These are phyloP conservation scores for Paspalum vaginatum DNA, from an alignment of 176 grass and related monocot species.

Conservation along the genomic window DNA sequence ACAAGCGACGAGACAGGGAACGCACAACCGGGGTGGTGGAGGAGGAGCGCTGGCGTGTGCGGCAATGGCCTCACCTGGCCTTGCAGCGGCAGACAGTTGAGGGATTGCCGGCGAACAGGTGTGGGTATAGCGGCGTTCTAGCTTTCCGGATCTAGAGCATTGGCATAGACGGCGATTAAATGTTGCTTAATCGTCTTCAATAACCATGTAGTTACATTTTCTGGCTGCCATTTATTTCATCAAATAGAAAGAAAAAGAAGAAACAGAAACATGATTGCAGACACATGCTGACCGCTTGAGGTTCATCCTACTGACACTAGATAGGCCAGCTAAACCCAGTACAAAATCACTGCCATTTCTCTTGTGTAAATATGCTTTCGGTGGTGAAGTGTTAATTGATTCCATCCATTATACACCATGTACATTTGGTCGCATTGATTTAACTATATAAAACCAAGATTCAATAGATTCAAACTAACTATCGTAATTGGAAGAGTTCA, in stretches of 20 bases:
- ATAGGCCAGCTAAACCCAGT: neutral
- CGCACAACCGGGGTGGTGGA: no score
- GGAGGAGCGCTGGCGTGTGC: no score
- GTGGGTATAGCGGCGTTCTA: no score
- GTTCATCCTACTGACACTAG: neutral
- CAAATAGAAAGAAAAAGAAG: neutral
- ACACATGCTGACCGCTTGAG: neutral
- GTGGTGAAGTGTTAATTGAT: neutral
- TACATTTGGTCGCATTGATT: neutral
- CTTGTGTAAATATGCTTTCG: neutral
- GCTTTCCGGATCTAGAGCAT: no score
- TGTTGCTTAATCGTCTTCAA: neutral
- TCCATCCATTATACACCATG: neutral
- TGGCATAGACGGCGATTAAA: neutral
- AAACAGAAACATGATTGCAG: neutral
- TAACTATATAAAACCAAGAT: slow-evolving; percentile 7
- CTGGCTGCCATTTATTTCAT: neutral
- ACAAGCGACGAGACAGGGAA: no score
- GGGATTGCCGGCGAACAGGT: no score
- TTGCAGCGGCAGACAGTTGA: no score
- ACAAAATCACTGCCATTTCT: neutral
- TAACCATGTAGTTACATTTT: neutral
- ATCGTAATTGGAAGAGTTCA: neutral
- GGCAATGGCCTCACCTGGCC: no score
- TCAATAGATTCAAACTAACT: slow-evolving; percentile 16